phyloP scores from a whole-genome alignment of 306 rosid species.

The Luffa aegyptiaca region DNA sequence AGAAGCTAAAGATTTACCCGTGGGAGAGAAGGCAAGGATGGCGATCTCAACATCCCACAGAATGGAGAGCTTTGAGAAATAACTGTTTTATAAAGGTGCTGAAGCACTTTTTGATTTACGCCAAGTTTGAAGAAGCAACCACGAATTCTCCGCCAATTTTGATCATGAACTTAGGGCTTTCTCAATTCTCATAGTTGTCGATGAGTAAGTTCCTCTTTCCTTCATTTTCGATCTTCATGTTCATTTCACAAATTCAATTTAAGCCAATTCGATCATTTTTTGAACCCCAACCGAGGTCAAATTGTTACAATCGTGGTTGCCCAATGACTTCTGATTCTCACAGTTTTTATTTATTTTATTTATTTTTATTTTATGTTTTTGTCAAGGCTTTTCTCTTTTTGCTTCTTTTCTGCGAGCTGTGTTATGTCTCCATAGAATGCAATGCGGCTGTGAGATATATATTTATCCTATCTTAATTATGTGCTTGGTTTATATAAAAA shows the following conservation, averaged over 20 bases:
- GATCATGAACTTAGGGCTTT: constrained; percentile 43
- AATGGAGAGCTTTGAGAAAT: too few species aligned
- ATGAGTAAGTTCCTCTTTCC: constrained; percentile 29
- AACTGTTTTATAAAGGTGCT: neutral
- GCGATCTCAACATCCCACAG: too few species aligned
- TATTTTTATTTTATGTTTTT: too few species aligned
- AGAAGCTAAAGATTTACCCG: too few species aligned
- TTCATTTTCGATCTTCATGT: neutral
- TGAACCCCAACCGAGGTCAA: neutral
- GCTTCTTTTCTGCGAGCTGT: too few species aligned
- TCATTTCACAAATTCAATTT: neutral
- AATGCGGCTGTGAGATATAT: too few species aligned
- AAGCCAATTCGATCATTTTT: neutral
- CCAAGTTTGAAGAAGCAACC: neutral
- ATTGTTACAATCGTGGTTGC: neutral
- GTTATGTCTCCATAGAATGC: too few species aligned
- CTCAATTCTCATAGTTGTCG: constrained; percentile 11
- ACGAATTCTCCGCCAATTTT: neutral
- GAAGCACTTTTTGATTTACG: neutral
- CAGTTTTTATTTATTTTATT: too few species aligned
- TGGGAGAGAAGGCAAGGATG: too few species aligned
- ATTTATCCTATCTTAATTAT: too few species aligned
- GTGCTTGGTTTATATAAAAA: too few species aligned
- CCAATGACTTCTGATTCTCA: neutral
- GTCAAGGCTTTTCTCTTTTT: too few species aligned